A percentile compares a stretch with the other conserved stretches of the same genome.
Evolutionary conservation across 495 filamentous ascomycete species (phyloP).

Genomic region (Xylaria grammica): DNA sequence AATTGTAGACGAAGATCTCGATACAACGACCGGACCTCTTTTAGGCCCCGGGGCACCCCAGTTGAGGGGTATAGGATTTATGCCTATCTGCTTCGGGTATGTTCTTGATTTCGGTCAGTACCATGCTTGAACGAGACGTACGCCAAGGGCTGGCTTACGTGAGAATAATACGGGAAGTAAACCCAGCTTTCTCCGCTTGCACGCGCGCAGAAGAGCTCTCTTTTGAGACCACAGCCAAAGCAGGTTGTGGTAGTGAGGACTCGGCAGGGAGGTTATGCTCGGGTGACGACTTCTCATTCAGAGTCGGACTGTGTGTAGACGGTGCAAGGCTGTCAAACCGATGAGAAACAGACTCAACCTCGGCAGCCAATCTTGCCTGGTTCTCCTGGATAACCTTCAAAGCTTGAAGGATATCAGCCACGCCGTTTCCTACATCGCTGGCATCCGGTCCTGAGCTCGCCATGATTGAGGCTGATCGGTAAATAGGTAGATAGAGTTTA

Average conservation of each 20-base stretch:
- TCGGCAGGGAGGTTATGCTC: constrained; percentile 15
- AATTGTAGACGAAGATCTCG: constrained; percentile 73
- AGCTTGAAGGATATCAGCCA: constrained; percentile 58
- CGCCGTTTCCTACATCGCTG: constrained; percentile 29
- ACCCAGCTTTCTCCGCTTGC: constrained; percentile 39
- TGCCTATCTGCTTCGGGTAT: constrained; percentile 91
- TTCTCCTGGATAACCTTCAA: constrained; percentile 60
- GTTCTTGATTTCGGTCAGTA: constrained; percentile 61
- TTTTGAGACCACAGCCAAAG: constrained; percentile 21
- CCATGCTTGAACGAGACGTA: neutral
- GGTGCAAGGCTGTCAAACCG: constrained; percentile 65
- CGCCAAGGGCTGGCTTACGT: constrained; percentile 43
- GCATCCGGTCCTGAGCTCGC: constrained; percentile 30
- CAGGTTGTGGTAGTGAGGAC: constrained; percentile 20
- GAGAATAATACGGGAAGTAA: constrained; percentile 69
- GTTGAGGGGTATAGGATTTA: constrained; percentile 84
- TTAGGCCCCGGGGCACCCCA: constrained; percentile 82
- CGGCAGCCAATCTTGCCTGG: constrained; percentile 63
- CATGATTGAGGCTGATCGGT: constrained; percentile 28
- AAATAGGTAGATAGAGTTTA: constrained; percentile 3
- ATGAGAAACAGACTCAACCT: constrained; percentile 68
- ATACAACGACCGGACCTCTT: constrained; percentile 91
- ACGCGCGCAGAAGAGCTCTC: constrained; percentile 25
- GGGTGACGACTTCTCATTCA: constrained; percentile 26
- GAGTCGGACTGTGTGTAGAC: constrained; percentile 37